Percentiles rank a stretch among this genome's conserved stretches.
phyloP scores from a whole-genome alignment of 441 rosid species.

The Euphorbia schlechtendalii region DNA sequence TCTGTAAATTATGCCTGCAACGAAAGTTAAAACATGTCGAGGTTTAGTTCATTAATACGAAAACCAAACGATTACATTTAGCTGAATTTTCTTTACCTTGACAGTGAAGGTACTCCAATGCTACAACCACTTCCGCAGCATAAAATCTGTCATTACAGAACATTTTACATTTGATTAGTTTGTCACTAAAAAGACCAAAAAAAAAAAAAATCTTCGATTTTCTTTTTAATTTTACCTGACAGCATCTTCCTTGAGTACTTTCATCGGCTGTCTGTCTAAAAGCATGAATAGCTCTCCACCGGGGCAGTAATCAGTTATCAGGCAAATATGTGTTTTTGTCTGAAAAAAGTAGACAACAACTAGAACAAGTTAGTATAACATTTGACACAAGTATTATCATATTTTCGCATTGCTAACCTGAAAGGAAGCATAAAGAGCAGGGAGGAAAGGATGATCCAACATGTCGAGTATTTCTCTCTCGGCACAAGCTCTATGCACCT shows the following conservation, averaged over 20 bases:
- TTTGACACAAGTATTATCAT: background rate
- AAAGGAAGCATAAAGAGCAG: constrained; percentile 95
- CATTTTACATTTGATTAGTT: background rate
- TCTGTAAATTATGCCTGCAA: constrained; percentile 81
- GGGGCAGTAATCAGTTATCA: constrained; percentile 87
- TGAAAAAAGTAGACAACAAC: constrained; percentile 22
- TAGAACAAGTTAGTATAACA: too few species aligned
- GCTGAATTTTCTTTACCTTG: constrained; percentile 56
- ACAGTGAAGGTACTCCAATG: constrained; percentile 95
- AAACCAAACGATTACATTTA: background rate
- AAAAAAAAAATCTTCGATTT: background rate
- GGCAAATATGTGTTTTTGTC: constrained; percentile 94
- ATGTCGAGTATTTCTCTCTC: constrained; percentile 89
- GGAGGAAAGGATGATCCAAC: constrained; percentile 98
- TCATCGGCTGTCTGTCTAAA: constrained; percentile 75
- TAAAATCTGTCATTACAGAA: constrained; percentile 53
- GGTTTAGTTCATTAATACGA: background rate
- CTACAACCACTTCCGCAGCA: constrained; percentile 80
- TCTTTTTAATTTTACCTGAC: constrained; percentile 69
- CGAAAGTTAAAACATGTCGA: background rate
- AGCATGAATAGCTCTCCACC: constrained; percentile 97
- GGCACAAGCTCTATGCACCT: constrained; percentile 98
- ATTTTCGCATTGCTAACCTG: constrained; percentile 47
- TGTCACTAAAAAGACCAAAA: background rate
- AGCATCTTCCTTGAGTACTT: constrained; percentile 91